A percentile compares a stretch with the other conserved stretches of the same genome.
Evolutionary conservation across 805 yeast genomes (phyloP).

Genomic region (Allodekkera sacchari): DNA sequence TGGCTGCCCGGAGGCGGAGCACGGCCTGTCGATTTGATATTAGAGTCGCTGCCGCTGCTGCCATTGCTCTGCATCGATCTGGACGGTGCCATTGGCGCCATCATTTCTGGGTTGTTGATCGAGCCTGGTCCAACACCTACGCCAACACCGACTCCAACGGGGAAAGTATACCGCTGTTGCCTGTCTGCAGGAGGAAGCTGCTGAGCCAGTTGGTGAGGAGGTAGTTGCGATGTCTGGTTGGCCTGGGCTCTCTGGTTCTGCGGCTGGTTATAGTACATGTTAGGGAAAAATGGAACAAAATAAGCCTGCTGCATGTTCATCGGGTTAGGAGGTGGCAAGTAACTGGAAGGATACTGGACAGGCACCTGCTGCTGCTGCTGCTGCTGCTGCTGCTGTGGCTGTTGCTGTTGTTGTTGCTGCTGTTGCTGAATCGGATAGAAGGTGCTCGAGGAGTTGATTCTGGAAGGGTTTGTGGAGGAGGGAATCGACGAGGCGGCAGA

Average conservation of each 20-base stretch:
- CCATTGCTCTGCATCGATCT: too few species aligned
- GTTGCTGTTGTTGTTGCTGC: constrained; percentile 4
- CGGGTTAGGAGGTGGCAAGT: constrained; percentile 20
- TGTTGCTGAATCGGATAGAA: constrained; percentile 2
- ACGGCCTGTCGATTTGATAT: background rate
- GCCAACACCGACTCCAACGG: background rate
- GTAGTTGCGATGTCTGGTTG: background rate
- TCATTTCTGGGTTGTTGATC: background rate
- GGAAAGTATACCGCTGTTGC: background rate
- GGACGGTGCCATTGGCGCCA: too few species aligned
- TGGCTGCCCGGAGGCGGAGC: background rate
- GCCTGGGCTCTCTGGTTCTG: background rate
- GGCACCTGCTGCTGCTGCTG: constrained; percentile 3
- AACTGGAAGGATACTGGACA: constrained; percentile 16
- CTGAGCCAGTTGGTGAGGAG: constrained; percentile 1
- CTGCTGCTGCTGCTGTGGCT: constrained; percentile 6
- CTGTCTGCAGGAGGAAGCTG: background rate
- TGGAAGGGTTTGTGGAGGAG: too few species aligned
- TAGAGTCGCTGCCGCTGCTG: background rate
- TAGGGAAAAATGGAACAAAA: constrained; percentile 16
- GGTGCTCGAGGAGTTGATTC: background rate
- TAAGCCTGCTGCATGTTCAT: constrained; percentile 18
- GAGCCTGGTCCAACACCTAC: background rate
- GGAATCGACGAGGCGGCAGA: too few species aligned
- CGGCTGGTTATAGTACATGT: constrained; percentile 1